Percentiles rank a stretch among this genome's conserved stretches.
phyloP scores from a whole-genome alignment of 2,329 filamentous ascomycete species.

The Fusarium secorum region DNA sequence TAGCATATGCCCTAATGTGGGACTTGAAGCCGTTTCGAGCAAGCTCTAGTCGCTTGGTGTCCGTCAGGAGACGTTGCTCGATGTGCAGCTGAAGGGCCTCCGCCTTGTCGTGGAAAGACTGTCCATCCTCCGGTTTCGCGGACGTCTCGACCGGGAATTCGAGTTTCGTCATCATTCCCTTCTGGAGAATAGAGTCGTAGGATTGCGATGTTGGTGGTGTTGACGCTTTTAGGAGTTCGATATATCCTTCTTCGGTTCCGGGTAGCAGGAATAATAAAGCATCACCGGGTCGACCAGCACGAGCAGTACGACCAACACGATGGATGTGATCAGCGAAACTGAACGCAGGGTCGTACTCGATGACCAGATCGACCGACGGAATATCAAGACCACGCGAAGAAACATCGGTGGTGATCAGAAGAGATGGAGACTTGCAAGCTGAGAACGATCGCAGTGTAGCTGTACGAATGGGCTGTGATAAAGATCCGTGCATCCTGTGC shows the following conservation, averaged over 20 bases:
- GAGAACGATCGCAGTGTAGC: constrained; percentile 85
- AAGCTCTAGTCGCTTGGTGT: constrained; percentile 76
- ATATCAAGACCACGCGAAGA: constrained; percentile 95
- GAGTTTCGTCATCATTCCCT: constrained; percentile 68
- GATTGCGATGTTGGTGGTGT: constrained; percentile 58
- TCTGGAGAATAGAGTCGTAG: constrained; percentile 67
- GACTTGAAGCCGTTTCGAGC: constrained; percentile 88
- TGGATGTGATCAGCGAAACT: constrained; percentile 93
- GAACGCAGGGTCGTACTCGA: constrained; percentile 97
- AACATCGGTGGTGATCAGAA: constrained; percentile 94
- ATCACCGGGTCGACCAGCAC: constrained; percentile 86
- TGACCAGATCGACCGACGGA: constrained; percentile 90
- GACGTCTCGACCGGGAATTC: constrained; percentile 77
- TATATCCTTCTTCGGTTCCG: constrained; percentile 90
- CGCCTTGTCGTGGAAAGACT: constrained; percentile 59
- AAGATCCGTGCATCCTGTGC: constrained; percentile 89
- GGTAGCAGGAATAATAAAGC: constrained; percentile 90
- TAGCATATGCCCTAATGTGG: constrained; percentile 93
- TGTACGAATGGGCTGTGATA: constrained; percentile 87
- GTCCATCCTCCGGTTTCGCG: constrained; percentile 51
- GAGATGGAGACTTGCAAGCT: constrained; percentile 74
- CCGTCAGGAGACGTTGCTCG: constrained; percentile 66
- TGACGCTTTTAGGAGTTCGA: constrained; percentile 70
- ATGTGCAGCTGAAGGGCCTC: constrained; percentile 67
- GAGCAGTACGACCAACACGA: constrained; percentile 91